Conservation (phyloP, 2,329 filamentous ascomycete genomes). For the Amauroascus niger region DNA sequence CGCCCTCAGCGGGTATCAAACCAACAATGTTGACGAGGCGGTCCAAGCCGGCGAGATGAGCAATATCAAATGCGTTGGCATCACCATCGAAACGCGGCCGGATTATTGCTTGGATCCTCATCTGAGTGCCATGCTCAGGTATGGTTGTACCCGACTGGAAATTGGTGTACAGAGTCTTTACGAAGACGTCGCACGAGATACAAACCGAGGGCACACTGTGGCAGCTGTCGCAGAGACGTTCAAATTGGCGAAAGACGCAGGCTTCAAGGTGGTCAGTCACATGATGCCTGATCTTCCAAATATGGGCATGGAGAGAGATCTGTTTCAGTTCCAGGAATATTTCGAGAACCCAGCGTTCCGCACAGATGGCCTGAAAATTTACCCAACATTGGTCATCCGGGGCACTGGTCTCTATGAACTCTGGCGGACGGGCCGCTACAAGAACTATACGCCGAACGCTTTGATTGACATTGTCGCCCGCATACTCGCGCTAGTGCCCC, state of each 20-base stretch:
- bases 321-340: constrained; percentile 95
- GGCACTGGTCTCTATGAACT: constrained; percentile 94
- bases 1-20: constrained; percentile 90
- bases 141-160: constrained; percentile 89
- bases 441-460: constrained; percentile 97
- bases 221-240: constrained; percentile 94
- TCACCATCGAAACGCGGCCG: constrained; percentile 93
- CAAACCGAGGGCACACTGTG: constrained; percentile 92
- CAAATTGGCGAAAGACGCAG: constrained; percentile 91
- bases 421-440: constrained; percentile 93
- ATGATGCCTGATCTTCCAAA: constrained; percentile 99
- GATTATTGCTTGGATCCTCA: constrained; percentile 97
- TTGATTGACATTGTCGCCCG: constrained; percentile 90
- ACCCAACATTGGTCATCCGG: constrained; percentile 92
- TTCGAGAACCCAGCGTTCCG: constrained; percentile 94
- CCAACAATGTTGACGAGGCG: constrained; percentile 86
- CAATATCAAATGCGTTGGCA: constrained; percentile 93
- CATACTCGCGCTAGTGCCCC: constrained; percentile 88
- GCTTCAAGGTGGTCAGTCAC: constrained; percentile 97
- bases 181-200: constrained; percentile 96
- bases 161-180: constrained; percentile 95
- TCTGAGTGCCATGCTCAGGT: constrained; percentile 90
- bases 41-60: constrained; percentile 93
- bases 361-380: constrained; percentile 95
- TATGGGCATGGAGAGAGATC: constrained; percentile 93